phyloP scores from a whole-genome alignment of 1,284 basidiomycete species.

The Leccinum variabile region DNA sequence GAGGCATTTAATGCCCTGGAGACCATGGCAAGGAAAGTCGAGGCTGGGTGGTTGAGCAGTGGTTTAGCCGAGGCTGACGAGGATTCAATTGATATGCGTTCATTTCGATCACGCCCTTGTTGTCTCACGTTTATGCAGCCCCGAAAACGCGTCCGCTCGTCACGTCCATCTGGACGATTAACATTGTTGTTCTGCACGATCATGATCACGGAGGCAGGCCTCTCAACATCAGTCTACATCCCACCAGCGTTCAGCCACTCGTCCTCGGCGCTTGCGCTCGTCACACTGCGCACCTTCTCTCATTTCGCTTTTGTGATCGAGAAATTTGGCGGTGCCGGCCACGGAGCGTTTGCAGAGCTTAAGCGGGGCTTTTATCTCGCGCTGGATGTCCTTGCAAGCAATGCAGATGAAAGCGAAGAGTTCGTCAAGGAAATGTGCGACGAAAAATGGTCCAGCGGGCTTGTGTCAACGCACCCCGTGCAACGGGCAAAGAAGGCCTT shows the following conservation, averaged over 20 bases:
- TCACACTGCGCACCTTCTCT: slow-evolving; percentile 53
- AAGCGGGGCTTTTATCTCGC: slow-evolving; percentile 71
- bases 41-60: slow-evolving; percentile 53
- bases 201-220: slow-evolving; percentile 64
- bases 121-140: slow-evolving; percentile 28
- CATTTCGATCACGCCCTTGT: not conserved
- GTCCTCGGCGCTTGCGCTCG: slow-evolving; percentile 48
- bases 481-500: slow-evolving; percentile 58
- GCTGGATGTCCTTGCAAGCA: slow-evolving; percentile 62
- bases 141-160: slow-evolving; percentile 45
- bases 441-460: slow-evolving; percentile 26
- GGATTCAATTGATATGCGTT: slow-evolving; percentile 40
- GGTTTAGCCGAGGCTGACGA: slow-evolving; percentile 40
- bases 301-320: slow-evolving; percentile 71
- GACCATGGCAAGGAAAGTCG: slow-evolving; percentile 43
- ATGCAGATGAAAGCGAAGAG: slow-evolving; percentile 41
- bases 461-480: slow-evolving; percentile 21
- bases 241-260: slow-evolving; percentile 34
- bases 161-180: slow-evolving; percentile 54
- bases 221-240: slow-evolving; percentile 56
- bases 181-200: slow-evolving; percentile 66
- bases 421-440: slow-evolving; percentile 45
- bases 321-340: slow-evolving; percentile 65
- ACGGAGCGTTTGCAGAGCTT: slow-evolving; percentile 59
- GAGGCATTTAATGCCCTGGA: slow-evolving; percentile 44